A percentile compares a stretch with the other conserved stretches of the same genome.
Evolutionary conservation across 495 filamentous ascomycete genomes (phyloP).

Genomic region (Delitschia confertaspora): DNA sequence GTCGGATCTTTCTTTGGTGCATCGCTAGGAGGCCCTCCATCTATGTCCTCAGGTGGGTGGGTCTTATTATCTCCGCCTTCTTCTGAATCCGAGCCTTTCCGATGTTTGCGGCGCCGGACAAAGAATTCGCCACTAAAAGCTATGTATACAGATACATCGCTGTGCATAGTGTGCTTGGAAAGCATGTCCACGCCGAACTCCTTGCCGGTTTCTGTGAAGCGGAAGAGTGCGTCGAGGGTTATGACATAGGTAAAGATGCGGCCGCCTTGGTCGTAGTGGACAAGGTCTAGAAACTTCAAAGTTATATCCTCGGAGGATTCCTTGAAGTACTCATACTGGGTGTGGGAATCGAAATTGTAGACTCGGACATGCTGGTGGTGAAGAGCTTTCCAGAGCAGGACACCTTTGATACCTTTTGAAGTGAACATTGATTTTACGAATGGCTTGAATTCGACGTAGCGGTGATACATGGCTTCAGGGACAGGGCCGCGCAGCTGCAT

Average conservation of each 20-base stretch:
- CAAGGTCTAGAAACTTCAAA: constrained; percentile 73
- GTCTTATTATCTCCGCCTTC: constrained; percentile 13
- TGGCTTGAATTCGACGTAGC: constrained; percentile 85
- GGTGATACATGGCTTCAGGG: constrained; percentile 69
- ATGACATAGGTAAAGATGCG: constrained; percentile 88
- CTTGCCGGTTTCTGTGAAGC: constrained; percentile 90
- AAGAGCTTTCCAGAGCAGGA: constrained; percentile 69
- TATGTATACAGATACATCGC: constrained; percentile 79
- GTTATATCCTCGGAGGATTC: constrained; percentile 53
- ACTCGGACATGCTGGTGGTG: constrained; percentile 83
- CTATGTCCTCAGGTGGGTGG: constrained; percentile 38
- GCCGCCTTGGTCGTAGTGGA: constrained; percentile 73
- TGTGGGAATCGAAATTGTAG: constrained; percentile 74
- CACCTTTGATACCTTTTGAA: constrained; percentile 61
- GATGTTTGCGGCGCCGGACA: constrained; percentile 54
- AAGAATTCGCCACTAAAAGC: constrained; percentile 92
- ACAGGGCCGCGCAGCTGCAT: constrained; percentile 81
- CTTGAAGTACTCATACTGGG: constrained; percentile 54
- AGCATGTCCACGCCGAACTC: constrained; percentile 89
- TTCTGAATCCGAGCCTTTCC: constrained; percentile 21
- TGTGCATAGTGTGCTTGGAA: constrained; percentile 93
- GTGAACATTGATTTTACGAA: constrained; percentile 87
- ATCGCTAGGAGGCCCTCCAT: constrained; percentile 32
- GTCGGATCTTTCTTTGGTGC: constrained; percentile 46
- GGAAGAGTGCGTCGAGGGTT: constrained; percentile 72